These are phyloP conservation scores for Combretum micranthum DNA, from an alignment of 345 rosid genomes.

Conservation along the genomic window DNA sequence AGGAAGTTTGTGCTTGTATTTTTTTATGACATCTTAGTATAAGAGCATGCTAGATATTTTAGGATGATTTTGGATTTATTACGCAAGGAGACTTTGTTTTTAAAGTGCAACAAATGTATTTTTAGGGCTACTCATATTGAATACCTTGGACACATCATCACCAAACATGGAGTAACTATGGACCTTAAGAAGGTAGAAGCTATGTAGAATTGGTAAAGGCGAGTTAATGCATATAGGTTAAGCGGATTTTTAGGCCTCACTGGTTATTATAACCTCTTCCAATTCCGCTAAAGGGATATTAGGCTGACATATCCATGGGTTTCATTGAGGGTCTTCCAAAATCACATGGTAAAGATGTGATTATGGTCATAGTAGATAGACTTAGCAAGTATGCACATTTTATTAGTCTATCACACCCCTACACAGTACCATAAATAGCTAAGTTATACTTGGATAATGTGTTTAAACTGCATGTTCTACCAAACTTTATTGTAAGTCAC, in stretches of 20 bases:
- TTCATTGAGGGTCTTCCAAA: too few species aligned
- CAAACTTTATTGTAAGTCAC: too few species aligned
- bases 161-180: background rate
- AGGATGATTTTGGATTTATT: background rate
- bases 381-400: too few species aligned
- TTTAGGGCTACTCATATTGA: background rate
- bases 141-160: slow-evolving; percentile 1
- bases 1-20: background rate
- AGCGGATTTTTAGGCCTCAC: background rate
- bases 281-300: too few species aligned
- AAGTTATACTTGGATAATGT: too few species aligned
- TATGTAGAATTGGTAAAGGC: background rate
- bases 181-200: background rate
- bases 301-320: too few species aligned
- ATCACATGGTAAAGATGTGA: too few species aligned
- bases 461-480: too few species aligned
- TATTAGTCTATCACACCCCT: too few species aligned
- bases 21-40: background rate
- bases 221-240: background rate
- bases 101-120: background rate
- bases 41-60: background rate
- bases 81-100: background rate
- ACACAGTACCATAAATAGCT: too few species aligned
- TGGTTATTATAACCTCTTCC: background rate
- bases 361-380: too few species aligned